A percentile compares a stretch with the other conserved stretches of the same genome.
Evolutionary conservation across 1,139 yeast genomes (phyloP).

Genomic region (Trichomonascaceae sp.): DNA sequence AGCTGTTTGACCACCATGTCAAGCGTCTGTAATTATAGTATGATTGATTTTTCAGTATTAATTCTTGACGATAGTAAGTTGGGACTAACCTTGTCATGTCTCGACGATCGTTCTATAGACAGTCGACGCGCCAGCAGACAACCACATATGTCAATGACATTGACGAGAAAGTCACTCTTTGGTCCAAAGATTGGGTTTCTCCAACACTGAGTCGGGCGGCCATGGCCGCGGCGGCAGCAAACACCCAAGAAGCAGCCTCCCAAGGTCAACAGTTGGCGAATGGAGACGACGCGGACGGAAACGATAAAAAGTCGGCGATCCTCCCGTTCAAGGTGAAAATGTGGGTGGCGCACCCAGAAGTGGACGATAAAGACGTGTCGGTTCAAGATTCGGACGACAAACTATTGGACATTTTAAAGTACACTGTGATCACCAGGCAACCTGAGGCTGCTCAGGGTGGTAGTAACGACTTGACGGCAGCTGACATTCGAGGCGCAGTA

Average conservation of each 20-base stretch:
- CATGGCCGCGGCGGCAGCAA: not conserved
- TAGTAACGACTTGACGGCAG: constrained; percentile 33
- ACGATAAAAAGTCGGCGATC: constrained; percentile 6
- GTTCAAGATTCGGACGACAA: constrained; percentile 31
- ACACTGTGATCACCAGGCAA: constrained; percentile 7
- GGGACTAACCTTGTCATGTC: too few relatives aligned
- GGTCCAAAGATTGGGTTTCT: constrained; percentile 20
- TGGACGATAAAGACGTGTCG: constrained; percentile 19
- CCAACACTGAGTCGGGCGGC: constrained; percentile 10
- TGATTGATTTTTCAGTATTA: too few relatives aligned
- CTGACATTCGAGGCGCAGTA: constrained; percentile 53
- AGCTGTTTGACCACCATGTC: constrained; percentile 72
- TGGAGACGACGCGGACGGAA: constrained; percentile 7
- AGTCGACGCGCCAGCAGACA: constrained; percentile 15
- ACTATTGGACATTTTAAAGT: constrained; percentile 22
- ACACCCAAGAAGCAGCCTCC: constrained; percentile 5
- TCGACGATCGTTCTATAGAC: constrained; percentile 20
- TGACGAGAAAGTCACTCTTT: constrained; percentile 18
- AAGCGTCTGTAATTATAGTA: constrained; percentile 14
- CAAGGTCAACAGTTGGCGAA: constrained; percentile 7
- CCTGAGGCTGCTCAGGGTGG: constrained; percentile 7
- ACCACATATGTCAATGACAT: constrained; percentile 15
- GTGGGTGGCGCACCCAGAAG: constrained; percentile 27
- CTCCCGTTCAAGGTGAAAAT: constrained; percentile 29
- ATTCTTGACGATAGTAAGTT: too few relatives aligned